phyloP scores from a whole-genome alignment of 257 asterid species.

The Rauvolfia tetraphylla region DNA sequence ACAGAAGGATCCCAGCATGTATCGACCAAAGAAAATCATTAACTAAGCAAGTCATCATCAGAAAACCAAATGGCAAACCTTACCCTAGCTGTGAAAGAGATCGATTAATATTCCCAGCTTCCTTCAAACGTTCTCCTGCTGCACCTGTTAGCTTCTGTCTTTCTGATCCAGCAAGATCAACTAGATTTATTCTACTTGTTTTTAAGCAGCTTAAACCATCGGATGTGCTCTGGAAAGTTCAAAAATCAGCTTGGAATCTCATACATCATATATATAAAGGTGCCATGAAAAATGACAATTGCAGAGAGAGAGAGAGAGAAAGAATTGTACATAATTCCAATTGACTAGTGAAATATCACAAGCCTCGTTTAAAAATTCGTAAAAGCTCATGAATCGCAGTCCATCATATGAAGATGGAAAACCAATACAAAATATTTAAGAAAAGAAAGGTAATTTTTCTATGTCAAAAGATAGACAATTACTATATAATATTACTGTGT shows the following conservation, averaged over 20 bases:
- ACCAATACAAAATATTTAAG: neutral
- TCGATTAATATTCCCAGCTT: conserved; percentile 97
- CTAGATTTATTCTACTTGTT: conserved; percentile 89
- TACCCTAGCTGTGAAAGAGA: conserved; percentile 99
- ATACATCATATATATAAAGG: neutral
- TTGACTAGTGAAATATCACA: neutral
- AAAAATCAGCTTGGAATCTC: conserved; percentile 16
- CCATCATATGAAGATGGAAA: neutral
- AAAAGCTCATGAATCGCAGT: neutral
- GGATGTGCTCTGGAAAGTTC: conserved; percentile 57
- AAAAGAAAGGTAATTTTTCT: neutral
- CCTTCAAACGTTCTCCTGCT: conserved; percentile 98
- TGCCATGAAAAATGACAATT: neutral
- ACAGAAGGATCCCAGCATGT: neutral
- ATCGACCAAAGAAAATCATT: neutral
- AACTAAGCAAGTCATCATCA: neutral
- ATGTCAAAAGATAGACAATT: neutral
- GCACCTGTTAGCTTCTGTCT: conserved; percentile 98
- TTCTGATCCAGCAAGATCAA: conserved; percentile 99
- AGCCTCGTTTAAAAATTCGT: too few relatives aligned
- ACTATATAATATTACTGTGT: neutral
- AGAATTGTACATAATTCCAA: neutral
- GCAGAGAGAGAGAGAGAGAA: neutral
- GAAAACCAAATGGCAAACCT: conserved; percentile 13
- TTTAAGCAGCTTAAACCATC: conserved; percentile 84